Evolutionary conservation across 352 stramenopile species (phyloP).

Genomic region (Phytophthora pseudosyringae): DNA sequence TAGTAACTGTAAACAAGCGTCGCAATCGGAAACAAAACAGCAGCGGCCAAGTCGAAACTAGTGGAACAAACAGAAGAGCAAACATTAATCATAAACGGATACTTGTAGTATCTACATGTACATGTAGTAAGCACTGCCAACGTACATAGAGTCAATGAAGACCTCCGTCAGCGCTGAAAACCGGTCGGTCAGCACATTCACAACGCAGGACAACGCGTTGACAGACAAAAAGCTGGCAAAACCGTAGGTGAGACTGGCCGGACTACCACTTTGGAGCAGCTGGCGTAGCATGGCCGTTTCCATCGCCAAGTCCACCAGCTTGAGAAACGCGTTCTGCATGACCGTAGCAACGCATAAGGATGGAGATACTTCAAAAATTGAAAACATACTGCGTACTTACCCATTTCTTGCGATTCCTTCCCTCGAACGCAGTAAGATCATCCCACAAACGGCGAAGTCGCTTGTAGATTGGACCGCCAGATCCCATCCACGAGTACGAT

Average conservation of each 20-base stretch:
- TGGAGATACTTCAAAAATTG: too few species aligned
- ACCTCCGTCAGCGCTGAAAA: conserved; percentile 36
- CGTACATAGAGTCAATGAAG: conserved; percentile 22
- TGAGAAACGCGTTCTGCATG: too few species aligned
- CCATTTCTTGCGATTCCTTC: conserved; percentile 51
- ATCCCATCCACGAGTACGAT: conserved; percentile 7
- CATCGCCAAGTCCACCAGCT: too few species aligned
- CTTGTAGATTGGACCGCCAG: not conserved
- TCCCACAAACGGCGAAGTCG: conserved; percentile 3
- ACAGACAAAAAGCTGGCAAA: conserved; percentile 19
- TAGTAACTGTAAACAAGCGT: conserved; percentile 37
- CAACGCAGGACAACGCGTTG: conserved; percentile 28
- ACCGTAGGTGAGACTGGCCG: conserved; percentile 2
- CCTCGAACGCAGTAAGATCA: conserved; percentile 40
- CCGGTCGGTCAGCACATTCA: conserved; percentile 18
- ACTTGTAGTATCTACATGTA: too few species aligned
- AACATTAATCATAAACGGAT: too few species aligned
- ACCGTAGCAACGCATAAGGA: too few species aligned
- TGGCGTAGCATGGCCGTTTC: not conserved
- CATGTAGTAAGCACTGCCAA: not conserved
- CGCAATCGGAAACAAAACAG: conserved; percentile 38
- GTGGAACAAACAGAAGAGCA: too few species aligned
- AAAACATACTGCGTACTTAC: conserved; percentile 14
- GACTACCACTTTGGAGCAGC: conserved; percentile 18
- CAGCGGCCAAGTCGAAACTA: conserved; percentile 23